Percentiles rank a stretch among this genome's conserved stretches.
phyloP scores from a whole-genome alignment of 768 basidiomycete species.

The Boletus sp. region DNA sequence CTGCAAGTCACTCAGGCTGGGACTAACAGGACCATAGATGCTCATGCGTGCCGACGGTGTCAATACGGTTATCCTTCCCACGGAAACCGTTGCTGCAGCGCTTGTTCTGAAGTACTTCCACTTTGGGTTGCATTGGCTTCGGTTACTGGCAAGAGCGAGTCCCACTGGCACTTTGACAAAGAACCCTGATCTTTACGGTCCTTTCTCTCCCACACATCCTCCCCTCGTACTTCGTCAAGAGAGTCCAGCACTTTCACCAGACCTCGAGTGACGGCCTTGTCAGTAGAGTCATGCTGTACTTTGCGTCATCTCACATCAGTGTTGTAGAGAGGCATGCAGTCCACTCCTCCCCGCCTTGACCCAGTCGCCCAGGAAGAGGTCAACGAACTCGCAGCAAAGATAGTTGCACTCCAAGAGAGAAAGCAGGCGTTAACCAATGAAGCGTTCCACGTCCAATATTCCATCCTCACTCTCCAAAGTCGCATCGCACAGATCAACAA shows the following conservation, averaged over 20 bases:
- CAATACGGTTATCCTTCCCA: conserved; percentile 2
- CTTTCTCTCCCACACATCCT: not conserved
- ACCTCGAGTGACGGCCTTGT: conserved; percentile 24
- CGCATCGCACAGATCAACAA: conserved; percentile 34
- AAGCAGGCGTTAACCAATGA: conserved; percentile 23
- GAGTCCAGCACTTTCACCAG: not conserved
- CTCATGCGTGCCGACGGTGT: no score
- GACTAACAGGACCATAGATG: no score
- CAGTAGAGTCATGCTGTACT: conserved; percentile 18
- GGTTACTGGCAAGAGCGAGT: not conserved
- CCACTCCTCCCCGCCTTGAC: conserved; percentile 12
- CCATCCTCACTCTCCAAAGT: conserved; percentile 31
- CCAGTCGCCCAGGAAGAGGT: conserved; percentile 28
- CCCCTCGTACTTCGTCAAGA: not conserved
- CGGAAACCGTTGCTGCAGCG: not conserved
- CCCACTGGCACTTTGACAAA: not conserved
- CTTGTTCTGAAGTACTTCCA: not conserved
- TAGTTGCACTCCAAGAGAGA: conserved; percentile 21
- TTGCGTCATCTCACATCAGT: conserved; percentile 18
- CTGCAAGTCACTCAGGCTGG: no score
- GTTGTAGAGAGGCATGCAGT: conserved; percentile 22
- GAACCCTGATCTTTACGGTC: not conserved
- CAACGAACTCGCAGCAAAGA: conserved; percentile 19
- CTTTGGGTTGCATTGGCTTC: conserved; percentile 11
- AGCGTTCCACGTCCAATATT: conserved; percentile 25